These are phyloP conservation scores for Colletotrichum sp. DNA, from an alignment of 2,329 filamentous ascomycete species.

Conservation along the genomic window DNA sequence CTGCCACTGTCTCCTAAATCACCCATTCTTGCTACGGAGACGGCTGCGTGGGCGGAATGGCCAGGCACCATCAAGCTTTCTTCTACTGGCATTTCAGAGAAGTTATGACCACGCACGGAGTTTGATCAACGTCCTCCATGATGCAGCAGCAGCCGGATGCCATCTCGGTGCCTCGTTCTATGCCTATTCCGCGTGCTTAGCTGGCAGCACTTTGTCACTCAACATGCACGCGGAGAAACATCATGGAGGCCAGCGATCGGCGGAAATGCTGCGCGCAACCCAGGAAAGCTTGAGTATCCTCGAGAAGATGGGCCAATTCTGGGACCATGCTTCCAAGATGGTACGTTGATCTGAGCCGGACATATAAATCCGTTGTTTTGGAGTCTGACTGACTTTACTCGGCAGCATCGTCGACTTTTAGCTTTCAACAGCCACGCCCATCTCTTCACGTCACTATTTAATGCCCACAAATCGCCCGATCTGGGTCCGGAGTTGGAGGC, in stretches of 20 bases:
- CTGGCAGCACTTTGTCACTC: background rate
- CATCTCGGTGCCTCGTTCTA: background rate
- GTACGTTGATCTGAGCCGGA: background rate
- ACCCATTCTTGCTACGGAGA: background rate
- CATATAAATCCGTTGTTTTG: rapidly evolving
- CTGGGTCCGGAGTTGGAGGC: background rate
- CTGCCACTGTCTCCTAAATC: background rate
- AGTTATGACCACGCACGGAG: background rate
- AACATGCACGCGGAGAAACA: background rate
- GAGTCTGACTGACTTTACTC: rapidly evolving
- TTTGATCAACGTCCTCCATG: background rate
- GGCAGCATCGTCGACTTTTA: background rate
- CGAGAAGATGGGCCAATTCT: background rate
- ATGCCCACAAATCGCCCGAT: background rate
- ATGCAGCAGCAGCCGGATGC: background rate
- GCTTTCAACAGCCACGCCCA: background rate
- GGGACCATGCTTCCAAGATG: background rate
- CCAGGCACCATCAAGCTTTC: background rate
- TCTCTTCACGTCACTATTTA: background rate
- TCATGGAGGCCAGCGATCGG: background rate
- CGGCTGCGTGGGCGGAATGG: background rate
- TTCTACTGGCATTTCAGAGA: background rate
- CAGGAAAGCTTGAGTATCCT: background rate
- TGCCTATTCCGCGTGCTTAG: background rate
- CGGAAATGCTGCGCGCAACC: background rate